Percentiles rank a stretch among this genome's conserved stretches.
Evolutionary conservation across 2,329 filamentous ascomycete genomes (phyloP).

Genomic region (Aspergillus puulaauensis): DNA sequence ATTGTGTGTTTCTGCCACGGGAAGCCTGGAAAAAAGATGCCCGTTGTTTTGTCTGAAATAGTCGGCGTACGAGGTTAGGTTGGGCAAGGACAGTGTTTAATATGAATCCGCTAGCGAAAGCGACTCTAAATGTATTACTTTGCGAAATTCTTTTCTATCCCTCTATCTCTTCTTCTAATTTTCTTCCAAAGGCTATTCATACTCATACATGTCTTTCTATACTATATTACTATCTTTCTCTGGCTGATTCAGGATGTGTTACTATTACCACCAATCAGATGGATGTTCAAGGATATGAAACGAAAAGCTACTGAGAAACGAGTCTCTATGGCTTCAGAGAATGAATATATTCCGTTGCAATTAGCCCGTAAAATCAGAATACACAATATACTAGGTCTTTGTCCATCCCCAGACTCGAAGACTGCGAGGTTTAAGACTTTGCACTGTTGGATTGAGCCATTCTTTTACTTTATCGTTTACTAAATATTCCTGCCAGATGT

Average conservation of each 20-base stretch:
- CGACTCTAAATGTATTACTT: conserved; percentile 7
- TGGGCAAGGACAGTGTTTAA: conserved; percentile 7
- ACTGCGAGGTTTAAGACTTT: too few relatives aligned
- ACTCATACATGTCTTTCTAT: not conserved
- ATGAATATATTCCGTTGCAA: too few relatives aligned
- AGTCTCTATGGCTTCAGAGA: too few relatives aligned
- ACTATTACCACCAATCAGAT: not conserved
- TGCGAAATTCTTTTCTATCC: not conserved
- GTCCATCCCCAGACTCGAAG: too few relatives aligned
- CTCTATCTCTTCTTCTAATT: not conserved
- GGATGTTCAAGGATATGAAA: not conserved
- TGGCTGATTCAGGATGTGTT: not conserved
- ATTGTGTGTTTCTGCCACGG: conserved; percentile 2
- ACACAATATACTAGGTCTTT: too few relatives aligned
- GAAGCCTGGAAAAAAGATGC: not conserved
- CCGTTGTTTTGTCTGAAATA: conserved; percentile 3
- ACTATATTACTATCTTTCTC: not conserved
- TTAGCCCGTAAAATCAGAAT: too few relatives aligned
- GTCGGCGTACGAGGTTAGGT: conserved; percentile 2
- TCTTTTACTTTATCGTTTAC: too few relatives aligned
- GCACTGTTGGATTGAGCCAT: too few relatives aligned
- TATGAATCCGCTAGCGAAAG: conserved; percentile 8
- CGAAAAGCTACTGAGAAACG: too few relatives aligned
- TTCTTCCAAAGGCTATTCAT: not conserved
- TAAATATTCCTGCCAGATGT: too few relatives aligned